Evolutionary conservation across 1,284 basidiomycete species (phyloP).

Genomic region (Mycena citricolor): DNA sequence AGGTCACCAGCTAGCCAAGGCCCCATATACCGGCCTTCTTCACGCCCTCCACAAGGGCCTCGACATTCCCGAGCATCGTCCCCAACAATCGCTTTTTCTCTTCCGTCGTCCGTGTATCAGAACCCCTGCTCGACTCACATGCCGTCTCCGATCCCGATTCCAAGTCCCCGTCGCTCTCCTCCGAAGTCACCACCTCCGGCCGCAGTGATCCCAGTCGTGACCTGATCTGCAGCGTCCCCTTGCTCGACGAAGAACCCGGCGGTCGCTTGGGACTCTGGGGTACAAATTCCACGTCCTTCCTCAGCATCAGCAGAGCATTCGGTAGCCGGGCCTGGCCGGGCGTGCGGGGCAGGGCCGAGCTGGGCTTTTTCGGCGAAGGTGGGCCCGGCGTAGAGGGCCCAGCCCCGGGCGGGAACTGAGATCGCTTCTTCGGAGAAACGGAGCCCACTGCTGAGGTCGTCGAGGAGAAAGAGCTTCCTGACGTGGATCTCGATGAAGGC

Average conservation of each 20-base stretch:
- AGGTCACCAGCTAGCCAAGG: conserved; percentile 31
- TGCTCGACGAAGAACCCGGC: conserved; percentile 5
- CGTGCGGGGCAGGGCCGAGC: conserved; percentile 28
- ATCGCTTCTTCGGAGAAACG: conserved; percentile 35
- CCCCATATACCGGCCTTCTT: conserved; percentile 85
- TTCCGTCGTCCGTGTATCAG: conserved; percentile 56
- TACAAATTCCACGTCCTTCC: conserved; percentile 67
- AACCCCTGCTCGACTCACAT: conserved; percentile 18
- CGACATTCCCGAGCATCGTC: conserved; percentile 84
- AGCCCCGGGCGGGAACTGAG: conserved; percentile 17
- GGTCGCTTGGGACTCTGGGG: conserved; percentile 67
- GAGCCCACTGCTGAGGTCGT: conserved; percentile 41
- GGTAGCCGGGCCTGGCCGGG: conserved; percentile 34
- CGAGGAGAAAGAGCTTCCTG: conserved; percentile 42
- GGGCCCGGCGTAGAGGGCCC: conserved; percentile 12
- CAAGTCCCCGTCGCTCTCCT: conserved; percentile 51
- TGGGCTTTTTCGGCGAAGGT: conserved; percentile 5
- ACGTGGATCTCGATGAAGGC: conserved; percentile 34
- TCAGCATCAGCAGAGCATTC: conserved; percentile 59
- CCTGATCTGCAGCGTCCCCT: conserved; percentile 7
- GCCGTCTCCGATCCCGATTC: conserved; percentile 41
- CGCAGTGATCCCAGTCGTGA: conserved; percentile 4
- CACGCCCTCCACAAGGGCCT: conserved; percentile 82
- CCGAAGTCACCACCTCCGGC: conserved; percentile 2
- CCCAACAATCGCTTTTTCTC: conserved; percentile 84